These are phyloP conservation scores for Kockiozyma suomiensis DNA, from an alignment of 805 yeast genomes.

Conservation along the genomic window DNA sequence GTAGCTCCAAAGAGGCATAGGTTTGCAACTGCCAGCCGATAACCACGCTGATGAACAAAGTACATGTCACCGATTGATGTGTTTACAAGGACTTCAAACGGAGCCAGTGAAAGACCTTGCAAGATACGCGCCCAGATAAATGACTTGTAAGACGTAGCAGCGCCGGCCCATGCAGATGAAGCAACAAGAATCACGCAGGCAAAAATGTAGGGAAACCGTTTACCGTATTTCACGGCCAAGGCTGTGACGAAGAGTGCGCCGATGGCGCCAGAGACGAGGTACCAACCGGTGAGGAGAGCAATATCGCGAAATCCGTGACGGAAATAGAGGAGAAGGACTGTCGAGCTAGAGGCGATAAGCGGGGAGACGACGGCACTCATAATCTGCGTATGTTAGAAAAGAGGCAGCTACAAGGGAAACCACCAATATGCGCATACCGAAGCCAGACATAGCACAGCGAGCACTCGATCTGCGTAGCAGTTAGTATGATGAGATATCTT, in stretches of 20 bases:
- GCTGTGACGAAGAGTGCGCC: constrained; percentile 28
- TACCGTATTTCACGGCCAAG: constrained; percentile 31
- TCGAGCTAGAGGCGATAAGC: constrained; percentile 29
- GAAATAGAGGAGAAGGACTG: constrained; percentile 27
- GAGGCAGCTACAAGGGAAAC: too few relatives aligned
- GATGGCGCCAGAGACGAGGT: constrained; percentile 28
- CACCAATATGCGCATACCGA: too few relatives aligned
- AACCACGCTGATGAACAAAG: constrained; percentile 75
- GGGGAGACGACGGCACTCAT: constrained; percentile 30
- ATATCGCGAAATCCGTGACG: constrained; percentile 14
- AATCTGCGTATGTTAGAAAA: not conserved
- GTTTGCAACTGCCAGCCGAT: constrained; percentile 71
- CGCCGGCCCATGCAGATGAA: constrained; percentile 30
- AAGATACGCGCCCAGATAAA: constrained; percentile 40
- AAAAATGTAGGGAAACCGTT: constrained; percentile 28
- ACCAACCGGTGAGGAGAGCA: constrained; percentile 34
- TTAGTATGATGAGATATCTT: not conserved
- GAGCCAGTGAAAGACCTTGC: constrained; percentile 65
- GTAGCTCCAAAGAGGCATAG: constrained; percentile 53
- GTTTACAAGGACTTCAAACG: constrained; percentile 74
- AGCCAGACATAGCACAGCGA: constrained; percentile 28
- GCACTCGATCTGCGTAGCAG: constrained; percentile 12
- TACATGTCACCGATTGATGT: constrained; percentile 68
- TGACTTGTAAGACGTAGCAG: constrained; percentile 32
- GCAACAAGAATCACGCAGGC: constrained; percentile 27